A percentile compares a stretch with the other conserved stretches of the same genome.
Conservation (phyloP, 2,329 filamentous ascomycete species). For the Fusarium sp. region DNA sequence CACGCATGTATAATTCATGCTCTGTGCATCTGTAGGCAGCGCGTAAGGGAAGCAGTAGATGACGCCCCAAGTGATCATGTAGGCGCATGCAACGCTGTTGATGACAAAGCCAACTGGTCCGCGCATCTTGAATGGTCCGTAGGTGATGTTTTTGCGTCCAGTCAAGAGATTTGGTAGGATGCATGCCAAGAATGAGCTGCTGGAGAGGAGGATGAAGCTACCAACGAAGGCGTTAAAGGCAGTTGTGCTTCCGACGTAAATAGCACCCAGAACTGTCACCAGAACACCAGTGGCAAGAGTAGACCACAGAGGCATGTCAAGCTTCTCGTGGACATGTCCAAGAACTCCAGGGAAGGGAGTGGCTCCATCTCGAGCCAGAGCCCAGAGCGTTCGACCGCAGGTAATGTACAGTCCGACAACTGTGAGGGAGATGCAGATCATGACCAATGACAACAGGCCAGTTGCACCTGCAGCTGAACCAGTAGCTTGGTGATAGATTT, state of each 20-base stretch:
- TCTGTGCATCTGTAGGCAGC: constrained; percentile 53
- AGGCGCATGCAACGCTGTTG: constrained; percentile 60
- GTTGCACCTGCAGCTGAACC: constrained; percentile 59
- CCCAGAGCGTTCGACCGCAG: constrained; percentile 52
- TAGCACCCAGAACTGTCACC: constrained; percentile 64
- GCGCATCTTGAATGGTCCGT: constrained; percentile 66
- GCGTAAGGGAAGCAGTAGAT: constrained; percentile 68
- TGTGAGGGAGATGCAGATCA: constrained; percentile 50
- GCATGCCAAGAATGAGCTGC: constrained; percentile 63
- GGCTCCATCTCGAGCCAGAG: constrained; percentile 52
- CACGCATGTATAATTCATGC: constrained; percentile 62
- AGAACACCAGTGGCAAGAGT: constrained; percentile 56
- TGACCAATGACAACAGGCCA: constrained; percentile 56
- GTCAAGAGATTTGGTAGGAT: constrained; percentile 66
- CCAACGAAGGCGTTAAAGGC: constrained; percentile 73
- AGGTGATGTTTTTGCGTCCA: constrained; percentile 48
- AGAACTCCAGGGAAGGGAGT: constrained; percentile 46
- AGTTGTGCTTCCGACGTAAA: constrained; percentile 70
- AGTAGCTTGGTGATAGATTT: constrained; percentile 69
- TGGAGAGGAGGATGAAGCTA: constrained; percentile 51
- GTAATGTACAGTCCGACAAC: constrained; percentile 51
- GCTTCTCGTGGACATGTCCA: constrained; percentile 42
- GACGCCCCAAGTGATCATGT: constrained; percentile 67
- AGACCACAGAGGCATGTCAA: constrained; percentile 54
- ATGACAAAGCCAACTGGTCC: constrained; percentile 57